Conservation (phyloP, 1,139 yeast genomes). For the Magnusiomyces sp. region DNA sequence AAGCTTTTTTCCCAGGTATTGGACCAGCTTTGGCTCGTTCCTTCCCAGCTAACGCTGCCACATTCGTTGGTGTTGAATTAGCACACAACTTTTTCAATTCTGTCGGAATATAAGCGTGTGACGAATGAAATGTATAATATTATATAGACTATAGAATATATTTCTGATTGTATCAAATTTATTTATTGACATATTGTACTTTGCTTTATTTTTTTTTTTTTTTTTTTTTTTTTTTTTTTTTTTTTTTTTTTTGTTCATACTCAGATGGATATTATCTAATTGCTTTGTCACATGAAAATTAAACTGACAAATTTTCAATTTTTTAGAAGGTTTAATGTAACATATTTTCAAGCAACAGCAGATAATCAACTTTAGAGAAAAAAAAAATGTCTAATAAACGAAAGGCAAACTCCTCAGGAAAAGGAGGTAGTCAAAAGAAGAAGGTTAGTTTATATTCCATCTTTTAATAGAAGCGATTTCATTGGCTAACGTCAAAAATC, state of each 20-base stretch:
- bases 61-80: constrained; percentile 89
- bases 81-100: constrained; percentile 57
- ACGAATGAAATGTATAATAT: too few relatives aligned
- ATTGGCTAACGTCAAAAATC: neutral
- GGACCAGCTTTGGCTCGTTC: constrained; percentile 93
- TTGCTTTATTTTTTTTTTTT: neutral
- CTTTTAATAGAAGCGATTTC: neutral
- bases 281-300: too few relatives aligned
- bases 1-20: constrained; percentile 94
- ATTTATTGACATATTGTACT: neutral
- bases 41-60: constrained; percentile 98
- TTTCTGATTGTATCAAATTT: neutral
- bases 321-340: neutral
- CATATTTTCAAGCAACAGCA: neutral
- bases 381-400: constrained; percentile 3
- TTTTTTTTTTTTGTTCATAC: neutral
- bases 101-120: constrained; percentile 12
- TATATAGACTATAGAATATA: too few relatives aligned
- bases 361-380: neutral
- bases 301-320: neutral
- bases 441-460: neutral
- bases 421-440: neutral
- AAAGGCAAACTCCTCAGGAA: neutral
- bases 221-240: neutral
- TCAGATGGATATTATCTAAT: neutral